Evolutionary conservation across 768 basidiomycete genomes (phyloP), one percentile per base, ranked within the genome.

Genomic region (Lyophyllum semitale): DNA sequence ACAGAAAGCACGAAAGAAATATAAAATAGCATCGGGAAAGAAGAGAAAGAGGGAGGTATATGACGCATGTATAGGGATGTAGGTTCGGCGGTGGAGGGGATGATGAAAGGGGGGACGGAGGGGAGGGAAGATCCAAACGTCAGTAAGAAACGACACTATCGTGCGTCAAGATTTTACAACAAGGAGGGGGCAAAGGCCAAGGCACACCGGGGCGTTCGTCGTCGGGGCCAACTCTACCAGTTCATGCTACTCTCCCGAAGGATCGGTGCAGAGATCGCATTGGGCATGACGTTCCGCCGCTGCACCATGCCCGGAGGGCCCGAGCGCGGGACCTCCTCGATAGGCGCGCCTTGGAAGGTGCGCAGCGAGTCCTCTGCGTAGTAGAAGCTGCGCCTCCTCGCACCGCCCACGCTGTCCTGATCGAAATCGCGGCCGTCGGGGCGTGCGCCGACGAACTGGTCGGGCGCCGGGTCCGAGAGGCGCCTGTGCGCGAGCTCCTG

Each of bases 331-430:
- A 15, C 8, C 43, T 44, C 68, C n/a, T n/a, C n/a, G n/a, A n/a
- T n/a, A 29, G 18, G 26, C 12, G 42, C 7, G 20, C 72, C 69
- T 63, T 81, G 77, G 67, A 68, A 84, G 13, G 85, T 85, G 37
- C 88, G 75, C 68, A 94, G 68, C 59, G 85, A 88, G 66, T 94
- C 91, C 73, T 93, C 92, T 3, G 91, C 91, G 65, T 84, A 94
- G 71, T 93, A 94, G 76, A 93, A 94, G 59, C 87, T 89, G 55
- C 89, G 68, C 51, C 91, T 74, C 54, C 91, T 77, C 67, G 84
- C 83, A 7, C 82, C 89, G 20, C 89, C 90, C 1, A 91, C 71
- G 51, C 82, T 85, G 62, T 91, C 89, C 65, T 84, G 83, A 65
- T 92, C 91, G 64, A 91, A 91, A 35, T 89, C 83, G 47, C 85